A percentile compares a stretch with the other conserved stretches of the same genome.
Conservation (phyloP, 2,329 filamentous ascomycete species). For the Ascochyta clinopodiicola region DNA sequence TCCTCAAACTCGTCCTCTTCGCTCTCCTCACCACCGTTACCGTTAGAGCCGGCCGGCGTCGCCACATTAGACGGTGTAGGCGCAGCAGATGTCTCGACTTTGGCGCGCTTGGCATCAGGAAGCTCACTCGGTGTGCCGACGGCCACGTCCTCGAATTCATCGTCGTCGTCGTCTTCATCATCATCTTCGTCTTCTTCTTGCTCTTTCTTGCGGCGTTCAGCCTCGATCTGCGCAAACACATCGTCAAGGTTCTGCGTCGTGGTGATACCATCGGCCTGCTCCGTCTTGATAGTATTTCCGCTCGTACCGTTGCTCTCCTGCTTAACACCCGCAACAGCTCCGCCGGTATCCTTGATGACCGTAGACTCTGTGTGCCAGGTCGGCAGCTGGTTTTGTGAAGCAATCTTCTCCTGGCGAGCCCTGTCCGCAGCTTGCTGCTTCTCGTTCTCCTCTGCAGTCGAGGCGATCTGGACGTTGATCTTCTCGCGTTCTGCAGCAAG, state of each 20-base stretch:
- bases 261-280: slow-evolving; percentile 58
- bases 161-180: slow-evolving; percentile 57
- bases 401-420: slow-evolving; percentile 69
- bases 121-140: slow-evolving; percentile 36
- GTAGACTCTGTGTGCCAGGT: slow-evolving; percentile 76
- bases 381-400: slow-evolving; percentile 72
- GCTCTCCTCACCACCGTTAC: slow-evolving; percentile 55
- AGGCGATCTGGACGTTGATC: slow-evolving; percentile 73
- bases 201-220: slow-evolving; percentile 58
- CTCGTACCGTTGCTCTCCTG: slow-evolving; percentile 48
- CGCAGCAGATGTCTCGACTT: slow-evolving; percentile 59
- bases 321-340: slow-evolving; percentile 44
- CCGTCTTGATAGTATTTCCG: slow-evolving; percentile 46
- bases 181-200: slow-evolving; percentile 47
- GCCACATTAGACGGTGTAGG: slow-evolving; percentile 40
- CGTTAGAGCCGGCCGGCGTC: slow-evolving; percentile 48
- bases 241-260: slow-evolving; percentile 66
- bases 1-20: slow-evolving; percentile 57
- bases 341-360: slow-evolving; percentile 55
- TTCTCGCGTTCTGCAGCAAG: slow-evolving; percentile 70
- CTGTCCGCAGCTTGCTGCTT: slow-evolving; percentile 71
- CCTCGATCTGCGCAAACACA: slow-evolving; percentile 71
- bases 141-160: slow-evolving; percentile 49
- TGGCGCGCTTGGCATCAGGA: slow-evolving; percentile 65
- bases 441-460: slow-evolving; percentile 68